Evolutionary conservation across 2,329 filamentous ascomycete genomes (phyloP).

Genomic region (Apiospora hydei): DNA sequence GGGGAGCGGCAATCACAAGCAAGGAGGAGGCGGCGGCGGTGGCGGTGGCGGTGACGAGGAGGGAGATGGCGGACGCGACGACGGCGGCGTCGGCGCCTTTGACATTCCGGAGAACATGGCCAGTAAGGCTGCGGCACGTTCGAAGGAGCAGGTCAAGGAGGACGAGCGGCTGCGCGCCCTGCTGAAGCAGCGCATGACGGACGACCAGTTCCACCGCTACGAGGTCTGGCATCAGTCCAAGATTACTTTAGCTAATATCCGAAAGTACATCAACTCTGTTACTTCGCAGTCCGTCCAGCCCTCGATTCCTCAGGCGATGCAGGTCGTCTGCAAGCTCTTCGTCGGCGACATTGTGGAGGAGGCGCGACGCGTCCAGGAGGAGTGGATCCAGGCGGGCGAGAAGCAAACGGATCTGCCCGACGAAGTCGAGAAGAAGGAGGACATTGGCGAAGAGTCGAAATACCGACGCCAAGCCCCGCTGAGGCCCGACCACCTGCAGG

Average conservation of each 20-base stretch:
- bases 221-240: slow-evolving; percentile 75
- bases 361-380: slow-evolving; percentile 73
- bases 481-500: slow-evolving; percentile 76
- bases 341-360: slow-evolving; percentile 78
- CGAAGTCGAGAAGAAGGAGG: slow-evolving; percentile 45
- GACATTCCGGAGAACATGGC: slow-evolving; percentile 59
- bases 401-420: slow-evolving; percentile 60
- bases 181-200: slow-evolving; percentile 69
- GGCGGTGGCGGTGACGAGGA: slow-evolving; percentile 62
- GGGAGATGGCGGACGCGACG: slow-evolving; percentile 64
- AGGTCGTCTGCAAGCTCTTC: slow-evolving; percentile 78
- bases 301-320: slow-evolving; percentile 78
- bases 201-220: slow-evolving; percentile 73
- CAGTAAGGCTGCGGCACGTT: slow-evolving; percentile 54
- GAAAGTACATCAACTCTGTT: slow-evolving; percentile 80
- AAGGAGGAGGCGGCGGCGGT: slow-evolving; percentile 58
- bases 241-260: slow-evolving; percentile 72
- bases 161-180: slow-evolving; percentile 65
- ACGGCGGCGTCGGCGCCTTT: slow-evolving; percentile 58
- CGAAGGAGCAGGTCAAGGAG: slow-evolving; percentile 72
- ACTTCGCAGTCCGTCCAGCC: slow-evolving; percentile 80
- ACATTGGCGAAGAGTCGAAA: slow-evolving; percentile 43
- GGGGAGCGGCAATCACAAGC: slow-evolving; percentile 49
- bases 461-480: slow-evolving; percentile 62
- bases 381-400: slow-evolving; percentile 70